Evolutionary conservation across 176 grass and related monocot genomes (phyloP).

Genomic region (Oryza meyeriana): DNA sequence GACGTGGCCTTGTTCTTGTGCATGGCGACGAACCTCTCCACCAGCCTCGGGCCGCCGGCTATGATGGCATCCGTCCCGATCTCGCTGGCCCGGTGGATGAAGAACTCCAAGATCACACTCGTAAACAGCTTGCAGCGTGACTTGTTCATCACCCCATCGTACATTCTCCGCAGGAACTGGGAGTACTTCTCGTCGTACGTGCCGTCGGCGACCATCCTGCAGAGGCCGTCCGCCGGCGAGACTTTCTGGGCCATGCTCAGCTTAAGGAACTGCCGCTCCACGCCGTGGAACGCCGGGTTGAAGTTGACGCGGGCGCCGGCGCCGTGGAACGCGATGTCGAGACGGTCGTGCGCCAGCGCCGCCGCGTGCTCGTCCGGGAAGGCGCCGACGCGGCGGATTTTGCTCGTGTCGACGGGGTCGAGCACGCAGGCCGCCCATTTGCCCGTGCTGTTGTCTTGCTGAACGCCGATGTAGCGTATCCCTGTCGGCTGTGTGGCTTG

Average conservation of each 20-base stretch:
- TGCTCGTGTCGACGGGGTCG: neutral
- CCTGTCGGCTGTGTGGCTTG: neutral
- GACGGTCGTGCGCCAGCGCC: slow-evolving; percentile 46
- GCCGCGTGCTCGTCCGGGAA: slow-evolving; percentile 29
- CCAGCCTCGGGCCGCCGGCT: neutral
- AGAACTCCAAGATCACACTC: neutral
- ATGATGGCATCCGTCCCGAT: neutral
- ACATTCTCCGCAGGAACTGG: neutral
- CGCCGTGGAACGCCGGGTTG: neutral
- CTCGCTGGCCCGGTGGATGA: neutral
- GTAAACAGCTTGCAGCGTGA: neutral
- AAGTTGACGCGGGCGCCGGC: neutral
- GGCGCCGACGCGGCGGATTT: neutral
- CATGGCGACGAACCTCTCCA: slow-evolving; percentile 41
- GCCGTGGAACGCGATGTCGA: slow-evolving; percentile 16
- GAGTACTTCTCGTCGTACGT: slow-evolving; percentile 36
- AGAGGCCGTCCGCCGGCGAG: neutral
- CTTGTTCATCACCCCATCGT: neutral
- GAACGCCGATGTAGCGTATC: slow-evolving; percentile 5
- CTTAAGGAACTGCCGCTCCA: slow-evolving; percentile 29
- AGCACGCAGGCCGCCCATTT: slow-evolving; percentile 14
- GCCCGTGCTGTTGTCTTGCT: neutral
- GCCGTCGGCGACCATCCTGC: neutral
- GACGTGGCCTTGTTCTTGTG: slow-evolving; percentile 34
- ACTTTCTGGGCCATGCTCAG: neutral